Conservation (phyloP, 768 basidiomycete genomes). For the Phanerochaete sordida region DNA sequence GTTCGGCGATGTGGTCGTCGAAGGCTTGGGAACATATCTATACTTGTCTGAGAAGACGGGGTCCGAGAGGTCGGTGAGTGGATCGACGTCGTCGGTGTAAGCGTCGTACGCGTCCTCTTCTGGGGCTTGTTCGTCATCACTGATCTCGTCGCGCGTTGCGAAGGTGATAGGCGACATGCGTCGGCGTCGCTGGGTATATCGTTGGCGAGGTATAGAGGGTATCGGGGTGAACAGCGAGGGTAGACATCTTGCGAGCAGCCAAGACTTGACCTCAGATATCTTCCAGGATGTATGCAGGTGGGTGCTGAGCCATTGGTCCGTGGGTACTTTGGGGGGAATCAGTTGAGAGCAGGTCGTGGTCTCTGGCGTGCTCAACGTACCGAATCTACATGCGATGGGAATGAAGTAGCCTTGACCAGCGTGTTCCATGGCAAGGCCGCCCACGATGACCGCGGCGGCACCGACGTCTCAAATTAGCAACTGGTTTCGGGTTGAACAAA, state of each 20-base stretch:
- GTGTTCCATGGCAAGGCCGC: constrained; percentile 13
- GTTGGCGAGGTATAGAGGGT: constrained; percentile 10
- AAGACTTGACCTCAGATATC: constrained; percentile 58
- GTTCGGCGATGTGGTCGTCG: constrained; percentile 10
- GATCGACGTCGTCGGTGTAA: constrained; percentile 31
- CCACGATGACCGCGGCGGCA: neutral
- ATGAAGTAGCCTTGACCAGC: constrained; percentile 21
- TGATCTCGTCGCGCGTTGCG: constrained; percentile 32
- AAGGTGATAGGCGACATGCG: constrained; percentile 71
- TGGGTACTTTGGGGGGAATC: constrained; percentile 39
- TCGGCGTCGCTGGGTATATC: constrained; percentile 28
- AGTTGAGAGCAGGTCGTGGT: neutral
- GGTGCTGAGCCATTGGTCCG: constrained; percentile 78
- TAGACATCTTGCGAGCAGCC: constrained; percentile 57
- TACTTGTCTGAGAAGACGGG: constrained; percentile 20
- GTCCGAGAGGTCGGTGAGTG: constrained; percentile 19
- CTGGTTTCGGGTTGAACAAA: neutral
- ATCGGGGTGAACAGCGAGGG: constrained; percentile 21
- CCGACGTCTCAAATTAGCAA: neutral
- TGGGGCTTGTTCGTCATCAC: neutral
- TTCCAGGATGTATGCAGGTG: constrained; percentile 60
- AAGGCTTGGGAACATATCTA: constrained; percentile 16
- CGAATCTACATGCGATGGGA: constrained; percentile 53
- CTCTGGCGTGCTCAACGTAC: constrained; percentile 31
- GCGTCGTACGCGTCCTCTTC: constrained; percentile 16